Evolutionary conservation across 331 rosid genomes (phyloP), one percentile per base, ranked within the genome.

Genomic region (Prunus yedoensis): DNA sequence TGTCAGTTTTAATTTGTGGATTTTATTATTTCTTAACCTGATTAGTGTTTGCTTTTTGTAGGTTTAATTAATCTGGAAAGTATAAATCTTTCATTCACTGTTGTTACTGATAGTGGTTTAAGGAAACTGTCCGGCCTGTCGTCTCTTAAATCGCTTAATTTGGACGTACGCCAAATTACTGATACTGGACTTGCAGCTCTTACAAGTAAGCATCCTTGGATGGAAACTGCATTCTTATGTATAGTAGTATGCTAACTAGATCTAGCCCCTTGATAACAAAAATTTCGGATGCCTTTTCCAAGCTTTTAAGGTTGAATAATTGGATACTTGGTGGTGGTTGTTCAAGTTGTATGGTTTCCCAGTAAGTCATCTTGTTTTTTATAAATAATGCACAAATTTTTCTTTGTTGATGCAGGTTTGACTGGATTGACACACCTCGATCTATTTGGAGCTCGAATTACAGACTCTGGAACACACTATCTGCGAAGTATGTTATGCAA

Each of bases 131-230:
- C 97, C 32, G 92, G 94, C 45, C 96, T 95, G 71, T 85, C 89
- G 15, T 89, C 97, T 80, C 91, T 95, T 11, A 95, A 84, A 88
- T 95, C 96, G 10, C 99, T 95, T 46, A 95, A 95, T 88, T 92
- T 95, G 92, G 99, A 92, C 80, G 80, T 84, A 83, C 90, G 82
- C 83, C 96, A 95, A 80, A 84, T 95, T 79, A 85, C 97, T 60
- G 97, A 95, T 83, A n/a, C 74, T 70, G 99, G 97, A 65, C 88
- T 93, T 75, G 89, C 86, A 65, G 83, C 89, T 69, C 91, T 93
- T 45, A 80, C 95, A 68, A 81, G 96, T 93, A 82, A 20, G 91
- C 73, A 18, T 69, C 25, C 47, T 73, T 66, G n/a, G 17, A 21
- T 65, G 52, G 41, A 74, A 67, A 25, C 50, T 32, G 27, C 57